Evolutionary conservation across 345 rosid species (phyloP), one percentile per base, ranked within the genome.

Genomic region (Sonneratia alba): DNA sequence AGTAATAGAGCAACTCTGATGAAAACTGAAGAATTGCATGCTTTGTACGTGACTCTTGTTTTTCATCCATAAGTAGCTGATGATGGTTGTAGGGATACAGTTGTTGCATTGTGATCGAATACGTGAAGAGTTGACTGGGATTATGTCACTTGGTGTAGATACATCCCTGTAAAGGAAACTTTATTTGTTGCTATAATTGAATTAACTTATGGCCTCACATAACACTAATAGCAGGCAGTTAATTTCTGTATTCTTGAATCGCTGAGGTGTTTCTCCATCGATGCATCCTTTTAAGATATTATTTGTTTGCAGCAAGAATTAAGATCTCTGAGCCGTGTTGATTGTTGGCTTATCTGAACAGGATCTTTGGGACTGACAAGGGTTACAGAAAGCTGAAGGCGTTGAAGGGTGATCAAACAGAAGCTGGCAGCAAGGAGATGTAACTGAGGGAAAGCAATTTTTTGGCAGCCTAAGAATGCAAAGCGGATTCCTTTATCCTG

Each of bases 331-430:
- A 47, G 42, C 37, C 3, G 4, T 66, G 47, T 36, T 37, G 34
- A 11, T 2, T 13, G 51, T 47, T 47, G 43, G 51, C 51, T 9
- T 68, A 47, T 47, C 48, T 68, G 45, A 14, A 11, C 87, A 95
- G 99, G 99, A 76, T 95, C 79, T 95, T 92, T 66, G 97, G 97
- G 36, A 95, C 98, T 0, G 99, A 95, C 75, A 89, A 84, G 77
- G 96, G 99, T 76, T 95, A 88, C 82, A 89, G 94, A 80, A 95
- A 88, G 83, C 76, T 90, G 83, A 87, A 90, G 83, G 88, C 87
- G 3, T 73, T 90, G 77, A 90, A 86, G 90, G 75, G 68, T 22
- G 21, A n/a, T 7, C 85, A 76, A 49, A 74, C 48, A 24, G 84
- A 85, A 73, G 81, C 69, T 61, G 78, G 56, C 55, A n/a, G 66